Conservation (phyloP, 202 grass and related monocot species). For the Cymbopogon flexuosus region DNA sequence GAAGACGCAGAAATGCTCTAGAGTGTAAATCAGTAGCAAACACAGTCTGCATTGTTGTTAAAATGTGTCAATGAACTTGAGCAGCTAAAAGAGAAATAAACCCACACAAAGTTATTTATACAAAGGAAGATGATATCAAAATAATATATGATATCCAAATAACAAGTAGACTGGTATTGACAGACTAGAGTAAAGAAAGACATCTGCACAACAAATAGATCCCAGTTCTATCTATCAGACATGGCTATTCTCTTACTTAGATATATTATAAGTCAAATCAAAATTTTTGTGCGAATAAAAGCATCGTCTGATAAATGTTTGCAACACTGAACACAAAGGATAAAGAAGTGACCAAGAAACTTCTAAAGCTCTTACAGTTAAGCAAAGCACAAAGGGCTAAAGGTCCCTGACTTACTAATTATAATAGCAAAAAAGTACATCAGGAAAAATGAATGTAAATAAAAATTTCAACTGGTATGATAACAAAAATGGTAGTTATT, state of each 20-base stretch:
- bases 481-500: neutral
- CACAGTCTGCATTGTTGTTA: constrained; percentile 53
- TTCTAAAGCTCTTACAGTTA: neutral
- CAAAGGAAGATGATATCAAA: neutral
- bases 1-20: constrained; percentile 78
- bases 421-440: neutral
- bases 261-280: neutral
- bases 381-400: neutral
- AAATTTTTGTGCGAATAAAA: neutral
- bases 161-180: neutral
- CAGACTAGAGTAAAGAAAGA: neutral
- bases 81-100: constrained; percentile 2
- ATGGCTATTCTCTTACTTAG: neutral
- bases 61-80: constrained; percentile 18
- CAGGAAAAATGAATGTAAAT: neutral
- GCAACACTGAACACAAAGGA: neutral
- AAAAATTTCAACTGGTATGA: neutral
- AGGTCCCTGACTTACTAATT: neutral
- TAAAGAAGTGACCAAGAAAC: neutral
- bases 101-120: neutral
- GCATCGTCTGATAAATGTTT: neutral
- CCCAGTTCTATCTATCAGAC: neutral
- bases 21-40: constrained; percentile 92
- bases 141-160: neutral
- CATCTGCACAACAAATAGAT: neutral